Conservation (phyloP, 768 basidiomycete genomes). For the Boletus reticuloceps region DNA sequence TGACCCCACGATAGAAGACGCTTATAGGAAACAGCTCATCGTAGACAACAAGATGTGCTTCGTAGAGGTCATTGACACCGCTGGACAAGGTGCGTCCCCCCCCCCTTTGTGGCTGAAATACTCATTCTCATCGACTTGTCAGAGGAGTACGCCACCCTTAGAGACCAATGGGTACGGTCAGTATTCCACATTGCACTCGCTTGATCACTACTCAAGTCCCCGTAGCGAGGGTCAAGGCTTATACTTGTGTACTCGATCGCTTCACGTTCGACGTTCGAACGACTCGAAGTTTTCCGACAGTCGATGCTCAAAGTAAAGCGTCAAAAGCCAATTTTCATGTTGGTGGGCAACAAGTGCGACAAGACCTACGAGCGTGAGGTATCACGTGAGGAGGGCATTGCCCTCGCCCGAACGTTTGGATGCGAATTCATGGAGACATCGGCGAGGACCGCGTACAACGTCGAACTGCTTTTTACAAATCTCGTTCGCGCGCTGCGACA, state of each 20-base stretch:
- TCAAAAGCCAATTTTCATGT: constrained; percentile 82
- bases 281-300: constrained; percentile 86
- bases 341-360: constrained; percentile 96
- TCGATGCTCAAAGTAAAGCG: constrained; percentile 89
- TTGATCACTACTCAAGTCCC: constrained; percentile 7
- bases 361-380: constrained; percentile 90
- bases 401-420: constrained; percentile 77
- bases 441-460: constrained; percentile 93
- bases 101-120: not conserved
- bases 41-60: constrained; percentile 96
- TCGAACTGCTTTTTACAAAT: constrained; percentile 85
- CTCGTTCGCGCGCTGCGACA: constrained; percentile 82
- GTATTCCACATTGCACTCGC: constrained; percentile 27
- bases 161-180: constrained; percentile 98
- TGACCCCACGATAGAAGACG: constrained; percentile 98
- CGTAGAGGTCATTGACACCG: constrained; percentile 96
- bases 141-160: constrained; percentile 97
- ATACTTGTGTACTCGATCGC: constrained; percentile 96
- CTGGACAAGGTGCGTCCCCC: constrained; percentile 86
- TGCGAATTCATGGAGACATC: constrained; percentile 96
- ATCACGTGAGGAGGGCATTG: constrained; percentile 82
- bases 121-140: constrained; percentile 20
- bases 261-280: constrained; percentile 88
- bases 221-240: constrained; percentile 94
- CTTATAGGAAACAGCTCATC: constrained; percentile 91